phyloP scores from a whole-genome alignment of 306 rosid species.

The Vigna radiata region DNA sequence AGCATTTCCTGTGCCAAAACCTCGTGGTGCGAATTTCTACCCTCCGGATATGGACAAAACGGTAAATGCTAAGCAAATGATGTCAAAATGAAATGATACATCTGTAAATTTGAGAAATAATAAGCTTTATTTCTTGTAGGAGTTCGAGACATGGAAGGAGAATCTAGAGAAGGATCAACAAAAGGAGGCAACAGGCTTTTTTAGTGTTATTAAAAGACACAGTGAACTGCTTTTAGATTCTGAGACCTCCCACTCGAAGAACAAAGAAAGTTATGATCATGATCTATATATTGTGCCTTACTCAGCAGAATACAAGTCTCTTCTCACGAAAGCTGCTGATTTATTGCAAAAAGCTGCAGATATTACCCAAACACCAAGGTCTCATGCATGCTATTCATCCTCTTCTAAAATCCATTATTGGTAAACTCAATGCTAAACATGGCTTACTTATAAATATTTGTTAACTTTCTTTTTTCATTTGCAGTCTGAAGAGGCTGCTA shows the following conservation, averaged over 20 bases:
- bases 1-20: conserved; percentile 81
- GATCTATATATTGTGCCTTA: conserved; percentile 76
- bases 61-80: conserved; percentile 57
- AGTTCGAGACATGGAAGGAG: conserved; percentile 80
- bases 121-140: conserved; percentile 62
- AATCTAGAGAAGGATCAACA: conserved; percentile 69
- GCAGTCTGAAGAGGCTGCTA: conserved; percentile 87
- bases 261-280: conserved; percentile 40
- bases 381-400: conserved; percentile 22
- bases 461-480: neutral
- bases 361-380: conserved; percentile 70
- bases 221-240: conserved; percentile 67
- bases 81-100: conserved; percentile 17
- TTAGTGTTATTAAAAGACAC: conserved; percentile 76
- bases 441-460: too few species aligned
- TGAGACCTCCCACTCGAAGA: conserved; percentile 7
- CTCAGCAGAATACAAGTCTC: conserved; percentile 75
- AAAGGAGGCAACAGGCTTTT: conserved; percentile 72
- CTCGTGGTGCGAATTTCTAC: conserved; percentile 92
- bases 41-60: conserved; percentile 94
- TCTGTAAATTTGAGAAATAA: conserved; percentile 31
- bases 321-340: conserved; percentile 75
- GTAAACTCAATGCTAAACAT: conserved; percentile 21
- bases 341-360: conserved; percentile 88
- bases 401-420: conserved; percentile 10